These are phyloP conservation scores for Citrullus colocynthis DNA, from an alignment of 306 rosid genomes.

Conservation along the genomic window DNA sequence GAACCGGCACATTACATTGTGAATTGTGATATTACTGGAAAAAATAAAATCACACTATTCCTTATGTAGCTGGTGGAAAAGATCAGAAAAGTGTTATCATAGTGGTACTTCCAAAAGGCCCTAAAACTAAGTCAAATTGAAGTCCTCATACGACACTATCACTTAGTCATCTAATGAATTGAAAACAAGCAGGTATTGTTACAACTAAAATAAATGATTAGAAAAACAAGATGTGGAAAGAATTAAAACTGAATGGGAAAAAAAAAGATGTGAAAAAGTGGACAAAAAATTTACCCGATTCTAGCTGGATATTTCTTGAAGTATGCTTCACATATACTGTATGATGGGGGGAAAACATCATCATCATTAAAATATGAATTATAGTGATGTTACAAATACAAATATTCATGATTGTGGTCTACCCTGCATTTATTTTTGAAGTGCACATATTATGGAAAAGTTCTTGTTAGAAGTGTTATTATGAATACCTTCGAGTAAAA, in stretches of 20 bases:
- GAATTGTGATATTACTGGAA: no score
- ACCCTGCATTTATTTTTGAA: neutral
- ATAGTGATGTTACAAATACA: neutral
- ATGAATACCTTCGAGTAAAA: slow-evolving; percentile 52
- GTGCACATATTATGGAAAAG: neutral
- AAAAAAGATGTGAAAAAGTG: neutral
- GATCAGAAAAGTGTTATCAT: neutral
- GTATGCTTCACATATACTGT: slow-evolving; percentile 94
- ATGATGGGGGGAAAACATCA: slow-evolving; percentile 9
- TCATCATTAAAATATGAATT: neutral
- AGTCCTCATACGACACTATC: neutral
- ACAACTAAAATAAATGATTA: neutral
- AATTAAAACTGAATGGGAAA: neutral
- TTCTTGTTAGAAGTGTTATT: neutral
- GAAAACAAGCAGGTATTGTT: neutral
- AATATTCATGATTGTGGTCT: neutral
- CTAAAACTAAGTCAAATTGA: neutral
- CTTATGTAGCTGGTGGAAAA: neutral
- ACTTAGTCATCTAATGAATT: neutral
- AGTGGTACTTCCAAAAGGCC: neutral
- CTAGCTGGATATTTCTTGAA: slow-evolving; percentile 71
- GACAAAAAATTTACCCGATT: slow-evolving; percentile 45
- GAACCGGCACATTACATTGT: neutral
- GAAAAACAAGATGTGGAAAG: neutral
- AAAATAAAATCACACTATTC: neutral